Evolutionary conservation across 352 stramenopile genomes (phyloP).

Genomic region (Phytophthora megakarya): DNA sequence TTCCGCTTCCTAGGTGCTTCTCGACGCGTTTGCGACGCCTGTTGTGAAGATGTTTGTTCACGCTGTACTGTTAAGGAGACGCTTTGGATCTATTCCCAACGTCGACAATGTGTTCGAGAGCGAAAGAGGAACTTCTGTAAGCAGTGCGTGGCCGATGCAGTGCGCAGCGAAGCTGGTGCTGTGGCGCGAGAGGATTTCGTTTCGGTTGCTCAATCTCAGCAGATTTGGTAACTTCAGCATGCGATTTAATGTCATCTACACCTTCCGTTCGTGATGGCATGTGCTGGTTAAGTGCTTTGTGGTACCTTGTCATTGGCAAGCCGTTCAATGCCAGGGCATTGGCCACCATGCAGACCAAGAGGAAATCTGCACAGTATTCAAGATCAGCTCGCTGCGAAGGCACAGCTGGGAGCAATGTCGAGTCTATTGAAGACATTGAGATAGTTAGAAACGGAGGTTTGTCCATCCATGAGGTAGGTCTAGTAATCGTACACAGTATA

Average conservation of each 20-base stretch:
- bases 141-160: slow-evolving; percentile 40
- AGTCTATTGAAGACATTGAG: background rate
- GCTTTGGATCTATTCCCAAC: slow-evolving; percentile 33
- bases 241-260: background rate
- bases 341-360: slow-evolving; percentile 5
- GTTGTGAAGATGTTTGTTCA: slow-evolving; percentile 38
- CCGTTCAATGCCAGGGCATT: background rate
- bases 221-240: slow-evolving; percentile 21
- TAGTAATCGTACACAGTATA: background rate
- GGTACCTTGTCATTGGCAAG: too few relatives aligned
- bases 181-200: slow-evolving; percentile 41
- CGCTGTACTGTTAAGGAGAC: slow-evolving; percentile 37
- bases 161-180: slow-evolving; percentile 32
- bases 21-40: slow-evolving; percentile 35
- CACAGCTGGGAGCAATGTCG: background rate
- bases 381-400: background rate
- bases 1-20: slow-evolving; percentile 41
- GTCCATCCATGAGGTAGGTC: background rate
- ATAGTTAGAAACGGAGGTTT: background rate
- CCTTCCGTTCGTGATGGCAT: background rate
- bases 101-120: slow-evolving; percentile 18
- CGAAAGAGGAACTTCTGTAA: slow-evolving; percentile 42
- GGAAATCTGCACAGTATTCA: slow-evolving; percentile 16
- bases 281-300: background rate
- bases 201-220: slow-evolving; percentile 7